A percentile compares a stretch with the other conserved stretches of the same genome.
Evolutionary conservation across 768 basidiomycete species (phyloP).

Genomic region (Sutorius australiensis): DNA sequence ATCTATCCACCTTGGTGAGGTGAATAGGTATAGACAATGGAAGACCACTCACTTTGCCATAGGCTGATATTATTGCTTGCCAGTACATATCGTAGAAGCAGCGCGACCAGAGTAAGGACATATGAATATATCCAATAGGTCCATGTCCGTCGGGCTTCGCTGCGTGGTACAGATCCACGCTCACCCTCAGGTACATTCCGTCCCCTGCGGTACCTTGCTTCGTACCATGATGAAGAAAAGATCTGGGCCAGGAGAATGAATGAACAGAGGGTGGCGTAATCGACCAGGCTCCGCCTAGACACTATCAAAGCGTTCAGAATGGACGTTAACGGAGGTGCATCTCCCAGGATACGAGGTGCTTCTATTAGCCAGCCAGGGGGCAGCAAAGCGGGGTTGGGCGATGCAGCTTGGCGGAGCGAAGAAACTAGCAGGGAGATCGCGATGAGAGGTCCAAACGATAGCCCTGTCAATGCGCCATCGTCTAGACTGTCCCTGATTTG

Average conservation of each 20-base stretch:
- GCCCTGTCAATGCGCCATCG: constrained; percentile 80
- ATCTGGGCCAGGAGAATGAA: constrained; percentile 78
- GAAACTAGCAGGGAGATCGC: constrained; percentile 63
- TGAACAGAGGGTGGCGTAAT: constrained; percentile 78
- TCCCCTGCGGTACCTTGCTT: constrained; percentile 45
- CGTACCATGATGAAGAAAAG: constrained; percentile 71
- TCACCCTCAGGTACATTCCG: constrained; percentile 57
- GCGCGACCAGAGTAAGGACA: constrained; percentile 45
- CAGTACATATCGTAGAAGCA: constrained; percentile 49
- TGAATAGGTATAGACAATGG: background rate
- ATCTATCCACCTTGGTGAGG: constrained; percentile 44
- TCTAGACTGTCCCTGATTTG: constrained; percentile 66
- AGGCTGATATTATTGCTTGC: constrained; percentile 42
- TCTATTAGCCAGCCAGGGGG: constrained; percentile 79
- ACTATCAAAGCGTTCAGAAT: constrained; percentile 53
- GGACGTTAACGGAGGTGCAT: constrained; percentile 38
- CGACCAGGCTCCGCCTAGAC: constrained; percentile 72
- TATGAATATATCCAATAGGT: constrained; percentile 65
- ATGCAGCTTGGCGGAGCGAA: constrained; percentile 39
- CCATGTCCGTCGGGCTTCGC: constrained; percentile 58
- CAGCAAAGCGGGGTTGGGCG: constrained; percentile 33
- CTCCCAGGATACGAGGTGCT: constrained; percentile 52
- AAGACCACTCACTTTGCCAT: constrained; percentile 63
- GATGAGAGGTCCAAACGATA: constrained; percentile 82
- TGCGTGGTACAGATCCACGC: constrained; percentile 71